Evolutionary conservation across 805 yeast genomes (phyloP), one percentile per base, ranked within the genome.

Genomic region (Candida coleopterorum): DNA sequence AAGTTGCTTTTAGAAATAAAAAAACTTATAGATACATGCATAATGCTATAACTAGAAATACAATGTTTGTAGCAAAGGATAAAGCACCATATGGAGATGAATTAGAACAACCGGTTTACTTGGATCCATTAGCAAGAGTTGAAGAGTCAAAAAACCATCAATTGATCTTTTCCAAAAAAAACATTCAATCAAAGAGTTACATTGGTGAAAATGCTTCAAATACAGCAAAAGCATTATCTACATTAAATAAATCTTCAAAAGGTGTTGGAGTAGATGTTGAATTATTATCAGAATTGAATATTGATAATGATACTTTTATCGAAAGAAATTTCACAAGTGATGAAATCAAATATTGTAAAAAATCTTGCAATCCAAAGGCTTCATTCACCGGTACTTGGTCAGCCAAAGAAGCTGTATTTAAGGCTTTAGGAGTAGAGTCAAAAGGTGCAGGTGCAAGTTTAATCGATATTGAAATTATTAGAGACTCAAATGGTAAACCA

Each of bases 301-400:
- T 83, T 49, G 85, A 79, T n/a, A 93, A 90, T 61, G 88, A 81
- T 36, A 90, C 96, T 16, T 93, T 93, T 62, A 58, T 94, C 41
- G 88, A 82, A 62, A 79, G 97, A 58, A 93, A 93, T 73, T 93
- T 89, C 74, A 89, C 97, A 30, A 68, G 58, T 6, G 69, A 63
- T 12, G 99, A 93, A 70, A 80, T 81, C 48, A 70, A 67, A 24
- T 93, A 93, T 72, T 88, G 97, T 62, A 48, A 62, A 42, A 56
- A 68, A 23, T 79, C 96, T 22, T 72, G 97, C 29, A 73, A 74
- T 47, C 85, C 93, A 35, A 84, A 79, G 54, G 86, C 97, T 10
- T 86, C 97, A 3, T 93, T 75, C 64, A 88, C 98, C 18, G 99
- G 99, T 32, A 84, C 95, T 29, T 93, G 99, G 99, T 86, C 96